Percentiles rank a stretch among this genome's conserved stretches.
Evolutionary conservation across 306 rosid species (phyloP).

Genomic region (Castanea sativa): DNA sequence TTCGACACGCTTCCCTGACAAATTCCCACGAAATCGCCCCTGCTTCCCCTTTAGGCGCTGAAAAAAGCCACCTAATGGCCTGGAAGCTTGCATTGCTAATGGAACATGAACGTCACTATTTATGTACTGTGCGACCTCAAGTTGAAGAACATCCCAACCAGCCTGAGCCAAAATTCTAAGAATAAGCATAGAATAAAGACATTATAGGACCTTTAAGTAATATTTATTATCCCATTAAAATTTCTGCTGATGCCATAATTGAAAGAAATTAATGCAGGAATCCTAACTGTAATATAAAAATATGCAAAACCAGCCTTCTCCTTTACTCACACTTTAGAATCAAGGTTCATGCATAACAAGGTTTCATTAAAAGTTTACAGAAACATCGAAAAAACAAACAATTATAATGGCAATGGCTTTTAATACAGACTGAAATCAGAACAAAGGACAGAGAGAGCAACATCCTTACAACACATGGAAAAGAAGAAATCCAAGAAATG

Average conservation of each 20-base stretch:
- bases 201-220: not conserved
- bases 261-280: not conserved
- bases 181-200: constrained; percentile 25
- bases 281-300: not conserved
- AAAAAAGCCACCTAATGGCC: constrained; percentile 66
- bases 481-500: not conserved
- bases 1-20: constrained; percentile 93
- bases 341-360: not conserved
- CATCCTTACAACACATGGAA: not conserved
- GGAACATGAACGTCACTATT: constrained; percentile 81
- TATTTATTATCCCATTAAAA: not conserved
- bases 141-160: constrained; percentile 67
- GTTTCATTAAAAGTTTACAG: not conserved
- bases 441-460: not conserved
- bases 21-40: constrained; percentile 91
- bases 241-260: not conserved
- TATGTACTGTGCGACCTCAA: constrained; percentile 74
- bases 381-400: not conserved
- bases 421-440: not conserved
- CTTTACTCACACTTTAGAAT: not conserved
- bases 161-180: constrained; percentile 44
- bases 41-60: constrained; percentile 96
- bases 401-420: not conserved
- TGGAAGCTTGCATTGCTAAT: constrained; percentile 35
- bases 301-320: not conserved